These are phyloP conservation scores for Cichorium intybus DNA, from an alignment of 140 eudicot species.

Conservation along the genomic window DNA sequence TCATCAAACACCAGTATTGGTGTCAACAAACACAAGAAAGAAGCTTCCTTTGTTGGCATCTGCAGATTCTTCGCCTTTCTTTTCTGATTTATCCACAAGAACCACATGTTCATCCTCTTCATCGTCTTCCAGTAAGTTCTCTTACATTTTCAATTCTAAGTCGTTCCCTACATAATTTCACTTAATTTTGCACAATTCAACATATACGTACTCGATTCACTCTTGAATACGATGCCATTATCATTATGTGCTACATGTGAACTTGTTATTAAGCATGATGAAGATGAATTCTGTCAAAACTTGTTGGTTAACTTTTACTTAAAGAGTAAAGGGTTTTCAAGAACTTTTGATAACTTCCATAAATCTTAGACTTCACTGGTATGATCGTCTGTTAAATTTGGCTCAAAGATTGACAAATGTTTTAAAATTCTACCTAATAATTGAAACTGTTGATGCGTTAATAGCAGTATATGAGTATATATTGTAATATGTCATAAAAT, in stretches of 20 bases:
- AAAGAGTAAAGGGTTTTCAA: too few species aligned
- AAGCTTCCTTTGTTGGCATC: constrained; percentile 12
- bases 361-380: too few species aligned
- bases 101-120: constrained; percentile 10
- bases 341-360: too few species aligned
- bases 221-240: background rate
- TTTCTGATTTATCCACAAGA: constrained; percentile 33
- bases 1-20: constrained; percentile 22
- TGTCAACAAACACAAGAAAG: constrained; percentile 11
- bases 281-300: background rate
- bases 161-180: background rate
- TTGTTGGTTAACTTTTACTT: background rate
- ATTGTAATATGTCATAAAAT: too few species aligned
- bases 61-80: constrained; percentile 29
- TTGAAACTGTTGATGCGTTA: background rate
- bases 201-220: background rate
- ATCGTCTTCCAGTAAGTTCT: constrained; percentile 37
- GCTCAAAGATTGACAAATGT: background rate
- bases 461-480: too few species aligned
- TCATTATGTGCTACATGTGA: background rate
- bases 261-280: constrained; percentile 2
- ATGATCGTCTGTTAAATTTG: background rate
- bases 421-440: background rate
- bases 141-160: background rate
- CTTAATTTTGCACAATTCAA: background rate